Evolutionary conservation across 2,329 filamentous ascomycete genomes (phyloP).

Genomic region (Aquanectria penicillioides): DNA sequence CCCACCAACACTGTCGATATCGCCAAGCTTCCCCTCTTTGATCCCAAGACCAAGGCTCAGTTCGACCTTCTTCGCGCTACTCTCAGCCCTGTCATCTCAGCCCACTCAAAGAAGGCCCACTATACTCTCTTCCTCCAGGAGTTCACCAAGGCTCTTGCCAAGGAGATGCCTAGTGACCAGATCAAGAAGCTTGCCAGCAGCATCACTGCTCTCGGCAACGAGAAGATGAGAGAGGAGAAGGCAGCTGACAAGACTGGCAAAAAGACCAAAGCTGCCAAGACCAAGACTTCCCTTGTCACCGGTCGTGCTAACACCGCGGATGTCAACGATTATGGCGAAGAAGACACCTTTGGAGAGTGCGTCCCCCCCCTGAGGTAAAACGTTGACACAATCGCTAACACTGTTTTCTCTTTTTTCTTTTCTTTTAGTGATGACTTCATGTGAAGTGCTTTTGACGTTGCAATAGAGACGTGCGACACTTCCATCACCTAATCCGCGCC

Average conservation of each 20-base stretch:
- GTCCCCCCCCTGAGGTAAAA: constrained; percentile 50
- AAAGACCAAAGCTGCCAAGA: constrained; percentile 97
- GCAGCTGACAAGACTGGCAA: constrained; percentile 91
- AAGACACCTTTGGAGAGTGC: constrained; percentile 84
- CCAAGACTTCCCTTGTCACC: constrained; percentile 84
- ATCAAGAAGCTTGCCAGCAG: constrained; percentile 95
- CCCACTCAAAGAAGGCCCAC: constrained; percentile 86
- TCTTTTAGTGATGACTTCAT: constrained; percentile 73
- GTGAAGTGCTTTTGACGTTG: constrained; percentile 57
- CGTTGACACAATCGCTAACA: constrained; percentile 30
- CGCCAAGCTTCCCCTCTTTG: constrained; percentile 83
- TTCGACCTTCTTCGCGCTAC: constrained; percentile 83
- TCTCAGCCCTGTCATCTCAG: constrained; percentile 79
- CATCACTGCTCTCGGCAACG: constrained; percentile 90
- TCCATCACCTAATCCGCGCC: constrained; percentile 13
- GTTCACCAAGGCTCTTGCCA: constrained; percentile 85
- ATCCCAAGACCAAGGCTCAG: constrained; percentile 85
- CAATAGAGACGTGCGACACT: constrained; percentile 17
- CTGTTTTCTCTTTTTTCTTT: too few species aligned
- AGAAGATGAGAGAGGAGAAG: constrained; percentile 99
- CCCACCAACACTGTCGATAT: constrained; percentile 85
- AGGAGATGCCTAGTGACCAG: constrained; percentile 89
- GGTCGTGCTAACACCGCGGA: constrained; percentile 71
- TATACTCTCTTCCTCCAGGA: constrained; percentile 92
- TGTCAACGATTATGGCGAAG: constrained; percentile 76